phyloP scores from a whole-genome alignment of 2,329 filamentous ascomycete genomes.

The Calonectria ilicicola region DNA sequence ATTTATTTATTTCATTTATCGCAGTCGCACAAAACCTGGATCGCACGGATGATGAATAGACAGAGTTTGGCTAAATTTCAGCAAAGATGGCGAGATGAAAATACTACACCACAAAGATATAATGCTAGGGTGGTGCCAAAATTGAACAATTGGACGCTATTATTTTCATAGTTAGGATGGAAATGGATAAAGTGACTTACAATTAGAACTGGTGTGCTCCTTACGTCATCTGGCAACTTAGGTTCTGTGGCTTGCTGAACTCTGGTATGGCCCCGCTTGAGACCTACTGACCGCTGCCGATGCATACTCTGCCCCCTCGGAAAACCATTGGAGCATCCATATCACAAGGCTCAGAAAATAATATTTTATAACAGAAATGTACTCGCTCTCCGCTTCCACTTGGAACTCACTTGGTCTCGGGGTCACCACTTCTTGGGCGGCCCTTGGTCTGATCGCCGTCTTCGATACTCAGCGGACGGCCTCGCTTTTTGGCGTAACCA shows the following conservation, averaged over 20 bases:
- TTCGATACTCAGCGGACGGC: not conserved
- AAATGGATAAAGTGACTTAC: too few species aligned
- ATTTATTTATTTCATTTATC: too few species aligned
- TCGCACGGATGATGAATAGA: too few species aligned
- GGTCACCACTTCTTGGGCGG: not conserved
- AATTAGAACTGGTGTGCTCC: not conserved
- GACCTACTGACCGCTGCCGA: not conserved
- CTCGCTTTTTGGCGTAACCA: not conserved
- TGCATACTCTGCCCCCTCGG: not conserved
- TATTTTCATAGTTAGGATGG: too few species aligned
- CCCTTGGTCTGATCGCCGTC: not conserved
- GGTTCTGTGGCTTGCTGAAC: not conserved
- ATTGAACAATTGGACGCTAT: too few species aligned
- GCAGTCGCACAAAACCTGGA: too few species aligned
- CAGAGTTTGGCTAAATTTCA: too few species aligned
- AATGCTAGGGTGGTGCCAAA: too few species aligned
- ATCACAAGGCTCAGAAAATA: not conserved
- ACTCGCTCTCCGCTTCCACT: not conserved
- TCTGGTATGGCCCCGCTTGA: not conserved
- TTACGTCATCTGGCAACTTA: not conserved
- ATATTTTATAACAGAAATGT: not conserved
- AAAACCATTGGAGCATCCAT: not conserved
- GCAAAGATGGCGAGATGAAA: too few species aligned
- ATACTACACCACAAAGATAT: too few species aligned
- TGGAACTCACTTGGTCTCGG: not conserved